These are phyloP conservation scores for Colletotrichum brevisporum DNA, from an alignment of 2,329 filamentous ascomycete species.

Conservation along the genomic window DNA sequence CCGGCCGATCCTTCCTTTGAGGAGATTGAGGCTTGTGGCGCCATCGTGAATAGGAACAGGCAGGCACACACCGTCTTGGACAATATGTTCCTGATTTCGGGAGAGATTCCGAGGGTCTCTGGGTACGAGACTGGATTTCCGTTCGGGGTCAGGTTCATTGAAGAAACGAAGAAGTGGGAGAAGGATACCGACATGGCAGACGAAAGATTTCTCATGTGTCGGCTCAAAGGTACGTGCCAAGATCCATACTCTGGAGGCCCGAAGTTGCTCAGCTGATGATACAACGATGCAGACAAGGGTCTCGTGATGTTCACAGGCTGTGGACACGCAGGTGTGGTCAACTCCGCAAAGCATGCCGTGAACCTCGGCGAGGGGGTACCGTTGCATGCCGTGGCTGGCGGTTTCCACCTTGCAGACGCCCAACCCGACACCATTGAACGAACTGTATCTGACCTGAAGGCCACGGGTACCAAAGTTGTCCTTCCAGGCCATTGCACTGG, in stretches of 20 bases:
- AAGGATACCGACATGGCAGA: conserved; percentile 65
- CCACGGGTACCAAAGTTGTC: conserved; percentile 61
- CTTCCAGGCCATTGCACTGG: conserved; percentile 70
- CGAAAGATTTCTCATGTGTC: conserved; percentile 67
- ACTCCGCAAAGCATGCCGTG: conserved; percentile 61
- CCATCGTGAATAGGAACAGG: conserved; percentile 51
- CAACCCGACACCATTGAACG: conserved; percentile 57
- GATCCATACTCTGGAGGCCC: neutral
- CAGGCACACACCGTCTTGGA: conserved; percentile 62
- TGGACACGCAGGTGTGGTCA: conserved; percentile 69
- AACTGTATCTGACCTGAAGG: conserved; percentile 63
- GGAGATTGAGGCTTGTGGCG: conserved; percentile 53
- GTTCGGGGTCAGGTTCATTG: conserved; percentile 59
- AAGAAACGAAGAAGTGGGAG: conserved; percentile 57
- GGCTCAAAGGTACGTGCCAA: conserved; percentile 59
- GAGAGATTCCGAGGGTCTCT: conserved; percentile 64
- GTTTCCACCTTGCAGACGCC: conserved; percentile 66
- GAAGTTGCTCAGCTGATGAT: neutral
- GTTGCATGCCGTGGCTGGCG: conserved; percentile 66
- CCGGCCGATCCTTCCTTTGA: conserved; percentile 66
- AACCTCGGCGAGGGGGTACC: conserved; percentile 53
- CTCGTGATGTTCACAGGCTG: conserved; percentile 70
- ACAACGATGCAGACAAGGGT: conserved; percentile 47
- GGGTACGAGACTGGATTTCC: conserved; percentile 63
- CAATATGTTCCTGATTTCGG: conserved; percentile 66